Conservation (phyloP, 257 asterid genomes). For the Osmanthus fragrans region DNA sequence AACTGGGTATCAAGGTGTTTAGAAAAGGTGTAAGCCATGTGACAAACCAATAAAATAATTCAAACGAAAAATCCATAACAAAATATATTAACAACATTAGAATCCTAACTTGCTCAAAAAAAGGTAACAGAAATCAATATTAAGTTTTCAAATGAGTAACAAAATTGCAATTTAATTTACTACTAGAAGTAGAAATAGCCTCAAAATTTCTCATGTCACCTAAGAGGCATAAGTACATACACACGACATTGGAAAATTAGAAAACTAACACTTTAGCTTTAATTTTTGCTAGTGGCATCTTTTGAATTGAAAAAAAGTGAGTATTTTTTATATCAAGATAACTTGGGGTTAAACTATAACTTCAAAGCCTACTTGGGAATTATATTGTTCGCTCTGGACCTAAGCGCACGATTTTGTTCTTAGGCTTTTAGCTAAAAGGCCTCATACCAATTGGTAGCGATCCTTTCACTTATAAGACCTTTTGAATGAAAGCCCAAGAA, state of each 20-base stretch:
- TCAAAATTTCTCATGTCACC: background rate
- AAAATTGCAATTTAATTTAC: background rate
- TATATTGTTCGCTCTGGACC: too few species aligned
- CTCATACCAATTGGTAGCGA: too few species aligned
- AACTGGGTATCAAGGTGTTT: background rate
- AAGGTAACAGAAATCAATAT: background rate
- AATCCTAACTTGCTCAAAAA: background rate
- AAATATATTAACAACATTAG: background rate
- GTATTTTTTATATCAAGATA: too few species aligned
- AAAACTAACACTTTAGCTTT: background rate
- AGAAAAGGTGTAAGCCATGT: background rate
- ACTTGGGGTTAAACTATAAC: too few species aligned
- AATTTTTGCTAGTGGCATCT: background rate
- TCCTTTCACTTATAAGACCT: too few species aligned
- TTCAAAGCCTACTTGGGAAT: too few species aligned
- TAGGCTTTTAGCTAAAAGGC: too few species aligned
- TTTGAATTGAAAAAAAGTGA: too few species aligned
- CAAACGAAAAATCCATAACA: background rate
- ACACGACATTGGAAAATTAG: too few species aligned
- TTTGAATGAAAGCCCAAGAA: too few species aligned
- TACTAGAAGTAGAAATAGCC: background rate
- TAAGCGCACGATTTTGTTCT: too few species aligned
- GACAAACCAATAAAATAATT: background rate
- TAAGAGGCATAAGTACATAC: background rate
- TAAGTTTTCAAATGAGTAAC: background rate